phyloP scores from a whole-genome alignment of 257 asterid species.

The Striga asiatica region DNA sequence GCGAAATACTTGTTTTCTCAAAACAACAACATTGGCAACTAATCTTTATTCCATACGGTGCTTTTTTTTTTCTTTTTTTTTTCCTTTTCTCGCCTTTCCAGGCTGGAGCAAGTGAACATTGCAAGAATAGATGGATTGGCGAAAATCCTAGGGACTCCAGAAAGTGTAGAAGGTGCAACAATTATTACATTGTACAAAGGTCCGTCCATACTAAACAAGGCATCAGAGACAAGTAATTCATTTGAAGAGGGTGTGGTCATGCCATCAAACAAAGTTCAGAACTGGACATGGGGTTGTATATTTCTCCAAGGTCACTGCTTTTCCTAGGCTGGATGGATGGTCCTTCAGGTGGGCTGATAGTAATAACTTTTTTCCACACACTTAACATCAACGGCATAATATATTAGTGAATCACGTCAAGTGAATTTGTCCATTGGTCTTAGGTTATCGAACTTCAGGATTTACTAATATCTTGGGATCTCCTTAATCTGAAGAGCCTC shows the following conservation, averaged over 20 bases:
- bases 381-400: no score
- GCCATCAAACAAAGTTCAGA: constrained; percentile 28
- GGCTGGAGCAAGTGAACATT: constrained; percentile 43
- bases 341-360: constrained; percentile 44
- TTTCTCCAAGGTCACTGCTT: constrained; percentile 71
- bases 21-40: no score
- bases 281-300: constrained; percentile 78
- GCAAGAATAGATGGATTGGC: constrained; percentile 65
- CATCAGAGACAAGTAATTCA: constrained; percentile 9
- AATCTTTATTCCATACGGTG: no score
- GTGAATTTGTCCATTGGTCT: no score
- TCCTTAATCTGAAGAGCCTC: no score
- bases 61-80: no score
- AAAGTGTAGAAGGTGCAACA: constrained; percentile 69
- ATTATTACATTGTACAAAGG: constrained; percentile 77
- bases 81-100: no score
- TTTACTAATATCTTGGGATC: no score
- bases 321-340: constrained; percentile 96
- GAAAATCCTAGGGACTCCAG: constrained; percentile 60
- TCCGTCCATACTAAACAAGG: constrained; percentile 43
- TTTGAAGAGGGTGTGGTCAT: constrained; percentile 9
- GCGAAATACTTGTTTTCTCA: no score
- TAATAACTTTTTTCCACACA: no score
- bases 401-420: no score
- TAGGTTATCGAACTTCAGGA: no score